These are phyloP conservation scores for Ziziphus jujuba DNA, from an alignment of 306 rosid species.

Conservation along the genomic window DNA sequence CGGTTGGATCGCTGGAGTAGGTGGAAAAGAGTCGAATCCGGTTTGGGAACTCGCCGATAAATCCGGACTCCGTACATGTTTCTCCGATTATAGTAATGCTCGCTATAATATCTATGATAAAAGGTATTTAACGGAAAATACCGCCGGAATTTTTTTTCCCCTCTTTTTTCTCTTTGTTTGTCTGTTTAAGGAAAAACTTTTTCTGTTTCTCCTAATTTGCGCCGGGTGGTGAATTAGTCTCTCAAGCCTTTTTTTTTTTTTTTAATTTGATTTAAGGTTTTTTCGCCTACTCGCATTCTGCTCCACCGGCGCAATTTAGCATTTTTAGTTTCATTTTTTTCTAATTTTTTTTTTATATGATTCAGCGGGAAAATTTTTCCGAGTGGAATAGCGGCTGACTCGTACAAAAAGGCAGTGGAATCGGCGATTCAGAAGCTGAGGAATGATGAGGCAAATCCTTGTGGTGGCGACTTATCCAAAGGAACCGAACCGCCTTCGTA, in stretches of 20 bases:
- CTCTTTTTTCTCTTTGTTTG: not conserved
- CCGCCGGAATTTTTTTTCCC: not conserved
- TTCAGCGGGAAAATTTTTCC: conserved; percentile 82
- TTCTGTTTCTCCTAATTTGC: too few species aligned
- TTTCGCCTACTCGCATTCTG: too few species aligned
- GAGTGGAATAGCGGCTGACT: conserved; percentile 79
- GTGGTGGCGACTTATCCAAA: conserved; percentile 30
- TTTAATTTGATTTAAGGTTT: not conserved
- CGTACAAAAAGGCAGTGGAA: conserved; percentile 88
- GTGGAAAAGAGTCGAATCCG: conserved; percentile 73
- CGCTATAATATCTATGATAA: conserved; percentile 85
- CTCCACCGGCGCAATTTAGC: not conserved
- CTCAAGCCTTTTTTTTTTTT: not conserved
- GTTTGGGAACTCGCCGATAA: conserved; percentile 86
- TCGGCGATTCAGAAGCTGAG: conserved; percentile 70
- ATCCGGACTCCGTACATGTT: conserved; percentile 69
- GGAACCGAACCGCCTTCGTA: conserved; percentile 57
- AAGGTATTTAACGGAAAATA: conserved; percentile 42
- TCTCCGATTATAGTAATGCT: conserved; percentile 94
- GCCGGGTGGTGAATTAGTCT: too few species aligned
- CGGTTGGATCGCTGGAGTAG: conserved; percentile 99
- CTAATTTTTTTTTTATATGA: not conserved
- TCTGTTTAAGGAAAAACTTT: too few species aligned
- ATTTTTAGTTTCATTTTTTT: not conserved
- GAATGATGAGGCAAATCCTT: conserved; percentile 42